Percentiles rank a stretch among this genome's conserved stretches.
These are phyloP conservation scores for Logfia minima DNA, from an alignment of 129 eudicot genomes.

Conservation along the genomic window DNA sequence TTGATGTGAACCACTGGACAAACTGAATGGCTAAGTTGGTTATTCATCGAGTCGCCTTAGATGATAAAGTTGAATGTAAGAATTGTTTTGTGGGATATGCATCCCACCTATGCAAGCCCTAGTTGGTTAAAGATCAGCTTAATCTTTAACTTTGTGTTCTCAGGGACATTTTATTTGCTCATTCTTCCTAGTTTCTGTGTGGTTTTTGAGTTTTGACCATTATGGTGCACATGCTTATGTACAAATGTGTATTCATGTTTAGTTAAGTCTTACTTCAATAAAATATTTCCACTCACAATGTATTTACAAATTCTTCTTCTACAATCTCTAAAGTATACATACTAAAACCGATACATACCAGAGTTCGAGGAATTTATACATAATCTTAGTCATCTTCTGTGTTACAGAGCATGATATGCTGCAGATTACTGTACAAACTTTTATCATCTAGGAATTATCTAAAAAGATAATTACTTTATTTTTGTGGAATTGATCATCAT, in stretches of 20 bases:
- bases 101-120: conserved; percentile 15
- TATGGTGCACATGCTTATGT: not conserved
- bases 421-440: not conserved
- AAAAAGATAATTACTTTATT: not conserved
- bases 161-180: not conserved
- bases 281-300: not conserved
- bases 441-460: conserved; percentile 3
- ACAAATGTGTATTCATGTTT: not conserved
- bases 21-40: not conserved
- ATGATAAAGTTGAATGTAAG: not conserved
- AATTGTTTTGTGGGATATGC: not conserved
- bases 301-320: not conserved
- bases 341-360: conserved; percentile 1
- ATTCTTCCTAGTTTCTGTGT: not conserved
- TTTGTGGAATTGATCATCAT: conserved; percentile 6
- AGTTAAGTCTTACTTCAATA: conserved; percentile 1
- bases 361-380: conserved; percentile 6
- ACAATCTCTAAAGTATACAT: not conserved
- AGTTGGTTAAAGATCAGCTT: conserved; percentile 6
- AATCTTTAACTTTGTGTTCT: not conserved
- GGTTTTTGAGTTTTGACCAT: not conserved
- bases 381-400: conserved; percentile 13
- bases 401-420: not conserved
- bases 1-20: not conserved
- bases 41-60: not conserved